Evolutionary conservation across 768 basidiomycete genomes (phyloP), one percentile per base, ranked within the genome.

Genomic region (Calocybe indica): DNA sequence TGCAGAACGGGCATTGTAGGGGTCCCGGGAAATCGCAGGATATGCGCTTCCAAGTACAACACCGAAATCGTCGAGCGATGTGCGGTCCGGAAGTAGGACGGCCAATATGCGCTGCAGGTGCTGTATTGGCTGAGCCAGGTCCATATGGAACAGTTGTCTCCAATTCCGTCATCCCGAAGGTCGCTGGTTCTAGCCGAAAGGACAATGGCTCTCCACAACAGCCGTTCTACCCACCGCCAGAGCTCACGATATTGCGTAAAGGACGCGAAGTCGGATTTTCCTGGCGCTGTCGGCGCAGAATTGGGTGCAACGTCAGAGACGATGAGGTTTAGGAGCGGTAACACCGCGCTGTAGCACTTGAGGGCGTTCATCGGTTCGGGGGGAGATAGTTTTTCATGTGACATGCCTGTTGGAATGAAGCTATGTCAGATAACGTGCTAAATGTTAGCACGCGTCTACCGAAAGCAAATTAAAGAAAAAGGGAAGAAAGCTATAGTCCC

Each of bases 191-290:
- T 73, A 3, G 88, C 69, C 11, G 82, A 76, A 0, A 92, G 63
- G 1, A 88, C 68, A 37, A 88, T 74, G 2, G 82, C 83, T n/a
- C 93, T 78, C 71, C 88, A 87, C n/a, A 93, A 68, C 15, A 90
- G 72, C 13, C 82, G 75, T 55, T 95, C 91, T 2, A 79, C 72
- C 88, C 89, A 93, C 43, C 92, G 75, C 77, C 90, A 92, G 7
- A 94, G 72, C 57, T 97, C 93, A 6, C 86, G 84, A 47, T 87
- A 82, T 40, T 75, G 75, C 3, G 68, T 60, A 55, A 92, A 92
- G 5, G 82, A 72, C 2, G 76, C 66, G 38, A 73, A 73, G 46
- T 72, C 73, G n/a, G 68, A 57, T 52, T 64, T 71, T 5, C 68
- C 67, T 48, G 45, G 59, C 43, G 54, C 54, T 10, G 64, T 53